Base-by-base conservation (phyloP, 2,329 filamentous ascomycete species). In the Stagonosporopsis tanaceti region DNA sequence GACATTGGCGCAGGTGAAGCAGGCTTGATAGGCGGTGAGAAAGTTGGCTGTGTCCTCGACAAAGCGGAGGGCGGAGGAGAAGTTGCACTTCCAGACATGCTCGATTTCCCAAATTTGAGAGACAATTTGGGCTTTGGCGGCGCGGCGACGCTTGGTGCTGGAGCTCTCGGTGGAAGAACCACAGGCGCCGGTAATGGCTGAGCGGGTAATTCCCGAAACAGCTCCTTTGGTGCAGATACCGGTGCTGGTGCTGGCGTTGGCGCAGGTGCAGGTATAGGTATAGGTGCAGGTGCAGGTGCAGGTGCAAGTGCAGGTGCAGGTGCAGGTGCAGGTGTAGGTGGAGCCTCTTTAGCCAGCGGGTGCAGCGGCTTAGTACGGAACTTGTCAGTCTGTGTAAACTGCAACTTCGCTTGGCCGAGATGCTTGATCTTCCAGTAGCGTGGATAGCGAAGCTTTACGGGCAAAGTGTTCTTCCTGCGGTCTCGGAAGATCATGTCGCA, bases 401-500 rank as follows among this genome's bases (percentile, higher is more conserved):
- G 67, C 35, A 77, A 15, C 28, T 61, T 42, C 44, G 60, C 84
- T 65, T 82, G 81, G 51, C 85, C 85, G 22, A 82, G 59, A 62
- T 86, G 77, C 63, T 82, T 73, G 28, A 80, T 80, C 53, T 76
- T 79, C 83, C 84, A 89, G 67, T 85, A 87, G 12, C 80, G 81
- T 25, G 86, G 87, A 54, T 83, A 81, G 57, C 79, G 80, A 48
- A 89, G 65, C 9, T 66, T 75, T n/a, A 87, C 76, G 20, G 77
- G 73, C 27, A 82, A 77, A 20, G 78, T 79, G 17, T 81, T 81
- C n/a, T 79, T 69, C 8, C 84, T 75, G 34, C 62, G 58, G 24
- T 67, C 51, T 28, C 84, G 79, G 62, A 84, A 88, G 15, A 89
- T 71, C 55, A 86, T 73, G 35, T 77, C 76, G 60, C 85, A 87